These are phyloP conservation scores for Trypanosoma rangeli DNA, from an alignment of 208 protist species.

Conservation along the genomic window DNA sequence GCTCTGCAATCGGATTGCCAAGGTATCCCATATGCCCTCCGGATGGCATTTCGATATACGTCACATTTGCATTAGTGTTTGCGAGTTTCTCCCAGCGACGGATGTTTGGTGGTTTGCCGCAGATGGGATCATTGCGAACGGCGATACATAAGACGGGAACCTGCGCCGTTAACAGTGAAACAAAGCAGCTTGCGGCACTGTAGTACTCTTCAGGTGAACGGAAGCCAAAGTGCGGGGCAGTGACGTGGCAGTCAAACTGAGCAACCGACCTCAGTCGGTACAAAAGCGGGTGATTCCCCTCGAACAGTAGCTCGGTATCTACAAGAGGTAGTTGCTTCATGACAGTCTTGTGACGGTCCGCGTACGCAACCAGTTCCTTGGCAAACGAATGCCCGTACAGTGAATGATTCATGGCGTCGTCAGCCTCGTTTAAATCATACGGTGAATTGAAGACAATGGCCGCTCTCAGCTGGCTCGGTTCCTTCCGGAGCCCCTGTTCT, in stretches of 20 bases:
- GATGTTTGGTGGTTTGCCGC: constrained; percentile 27
- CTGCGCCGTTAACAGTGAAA: constrained; percentile 29
- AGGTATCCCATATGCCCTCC: constrained; percentile 71
- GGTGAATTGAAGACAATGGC: constrained; percentile 46
- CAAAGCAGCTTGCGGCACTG: constrained; percentile 33
- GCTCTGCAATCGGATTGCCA: constrained; percentile 31
- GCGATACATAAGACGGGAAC: constrained; percentile 50
- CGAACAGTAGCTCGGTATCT: constrained; percentile 29
- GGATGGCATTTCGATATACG: constrained; percentile 51
- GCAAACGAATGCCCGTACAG: constrained; percentile 34
- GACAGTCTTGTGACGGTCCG: constrained; percentile 38
- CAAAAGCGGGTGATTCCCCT: constrained; percentile 21
- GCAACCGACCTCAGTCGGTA: constrained; percentile 20
- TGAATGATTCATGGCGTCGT: constrained; percentile 22
- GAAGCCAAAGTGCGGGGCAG: constrained; percentile 53
- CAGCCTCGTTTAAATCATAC: constrained; percentile 41
- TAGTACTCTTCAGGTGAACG: constrained; percentile 40
- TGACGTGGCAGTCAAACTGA: constrained; percentile 53
- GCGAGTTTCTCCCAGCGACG: constrained; percentile 34
- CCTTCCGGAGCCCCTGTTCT: constrained; percentile 49
- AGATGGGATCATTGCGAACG: constrained; percentile 49
- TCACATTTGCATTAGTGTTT: constrained; percentile 27
- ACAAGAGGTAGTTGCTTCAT: constrained; percentile 35
- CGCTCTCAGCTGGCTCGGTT: constrained; percentile 31
- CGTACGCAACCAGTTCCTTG: constrained; percentile 39